Evolutionary conservation across 2,329 filamentous ascomycete genomes (phyloP).

Genomic region (Thelonectria rubi): DNA sequence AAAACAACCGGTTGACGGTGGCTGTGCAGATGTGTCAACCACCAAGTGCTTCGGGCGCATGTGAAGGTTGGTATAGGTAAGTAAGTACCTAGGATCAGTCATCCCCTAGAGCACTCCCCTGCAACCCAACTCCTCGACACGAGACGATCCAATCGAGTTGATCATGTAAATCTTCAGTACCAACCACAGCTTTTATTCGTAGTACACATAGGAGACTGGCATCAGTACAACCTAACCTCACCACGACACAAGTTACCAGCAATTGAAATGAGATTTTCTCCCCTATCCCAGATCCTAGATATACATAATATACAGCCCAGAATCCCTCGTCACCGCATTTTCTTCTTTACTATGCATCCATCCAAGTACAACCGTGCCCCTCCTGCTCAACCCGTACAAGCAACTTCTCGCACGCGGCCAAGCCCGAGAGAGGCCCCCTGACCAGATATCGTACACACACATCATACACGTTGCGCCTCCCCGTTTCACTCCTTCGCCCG

Average conservation of each 20-base stretch:
- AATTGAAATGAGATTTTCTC: background rate
- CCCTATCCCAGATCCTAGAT: background rate
- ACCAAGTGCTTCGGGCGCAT: conserved; percentile 33
- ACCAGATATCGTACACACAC: background rate
- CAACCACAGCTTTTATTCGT: too few relatives aligned
- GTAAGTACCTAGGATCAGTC: too few relatives aligned
- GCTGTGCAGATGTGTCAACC: background rate
- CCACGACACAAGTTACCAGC: too few relatives aligned
- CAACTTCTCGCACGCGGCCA: background rate
- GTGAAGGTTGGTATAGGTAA: too few relatives aligned
- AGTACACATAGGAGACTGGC: too few relatives aligned
- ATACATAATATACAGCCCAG: background rate
- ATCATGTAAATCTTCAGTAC: too few relatives aligned
- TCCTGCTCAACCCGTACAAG: background rate
- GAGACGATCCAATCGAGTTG: too few relatives aligned
- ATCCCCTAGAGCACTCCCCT: conserved; percentile 18
- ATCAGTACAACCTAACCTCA: too few relatives aligned
- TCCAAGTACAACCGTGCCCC: background rate
- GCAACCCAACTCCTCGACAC: too few relatives aligned
- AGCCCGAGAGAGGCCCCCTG: background rate
- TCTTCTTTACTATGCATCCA: background rate
- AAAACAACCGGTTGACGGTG: background rate
- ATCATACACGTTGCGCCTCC: background rate
- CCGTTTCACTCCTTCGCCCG: background rate
- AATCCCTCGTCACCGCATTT: background rate